Evolutionary conservation across 169 alveolate genomes (phyloP), one percentile per base, ranked within the genome.

Genomic region (Eimeria maxima): DNA sequence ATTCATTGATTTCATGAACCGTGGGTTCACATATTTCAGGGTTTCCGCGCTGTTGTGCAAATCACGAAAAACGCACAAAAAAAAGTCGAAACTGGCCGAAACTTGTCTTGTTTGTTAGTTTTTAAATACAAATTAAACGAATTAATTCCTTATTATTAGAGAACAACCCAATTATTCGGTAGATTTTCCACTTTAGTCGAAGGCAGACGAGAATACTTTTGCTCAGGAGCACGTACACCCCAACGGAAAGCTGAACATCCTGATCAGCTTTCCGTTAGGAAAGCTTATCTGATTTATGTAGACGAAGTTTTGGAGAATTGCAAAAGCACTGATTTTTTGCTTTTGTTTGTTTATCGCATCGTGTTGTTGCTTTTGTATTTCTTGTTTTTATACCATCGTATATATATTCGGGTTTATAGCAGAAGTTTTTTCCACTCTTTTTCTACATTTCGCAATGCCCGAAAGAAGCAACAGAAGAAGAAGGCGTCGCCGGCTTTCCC

Each of bases 141-240:
- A 50, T 50, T 11, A 50, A n/a, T n/a, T n/a, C n/a, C n/a, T n/a
- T n/a, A n/a, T n/a, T n/a, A n/a, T n/a, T n/a, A n/a, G n/a, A n/a
- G n/a, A n/a, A n/a, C n/a, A n/a, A n/a, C n/a, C n/a, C n/a, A n/a
- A n/a, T n/a, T n/a, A n/a, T n/a, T n/a, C n/a, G n/a, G n/a, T n/a
- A n/a, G 44, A 10, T n/a, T 13, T 45, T 10, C 11, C 80, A 18
- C 27, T n/a, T n/a, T 11, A 10, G 18, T 8, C 38, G 80, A 69
- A 27, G 22, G 11, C 80, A 33, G 27, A 24, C 44, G 5, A 10
- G 80, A 8, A n/a, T n/a, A 7, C 18, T 7, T 10, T 33, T n/a
- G n/a, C n/a, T n/a, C 45, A 33, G 80, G 80, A 69, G 80, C 80
- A 69, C 80, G 80, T 69, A 69, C 80, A 69, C 80, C 80, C 45